phyloP scores from a whole-genome alignment of 78 protist genomes.

The Protostelium mycophagum region DNA sequence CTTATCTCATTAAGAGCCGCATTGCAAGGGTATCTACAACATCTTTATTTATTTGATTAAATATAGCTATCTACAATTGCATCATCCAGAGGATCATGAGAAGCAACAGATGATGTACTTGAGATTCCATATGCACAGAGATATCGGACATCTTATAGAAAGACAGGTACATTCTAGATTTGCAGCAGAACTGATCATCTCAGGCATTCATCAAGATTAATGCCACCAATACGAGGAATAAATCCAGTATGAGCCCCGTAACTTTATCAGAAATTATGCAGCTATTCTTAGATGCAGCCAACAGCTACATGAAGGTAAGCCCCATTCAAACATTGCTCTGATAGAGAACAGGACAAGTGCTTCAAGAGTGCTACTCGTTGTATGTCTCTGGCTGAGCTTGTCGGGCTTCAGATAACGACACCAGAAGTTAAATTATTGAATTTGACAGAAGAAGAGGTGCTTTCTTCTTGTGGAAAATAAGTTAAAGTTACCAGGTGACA shows the following conservation, averaged over 20 bases:
- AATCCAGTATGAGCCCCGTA: background rate
- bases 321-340: too few species aligned
- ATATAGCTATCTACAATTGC: constrained; percentile 37
- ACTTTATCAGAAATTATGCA: background rate
- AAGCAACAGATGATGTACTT: constrained; percentile 50
- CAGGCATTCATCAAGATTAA: background rate
- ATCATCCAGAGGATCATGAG: constrained; percentile 48
- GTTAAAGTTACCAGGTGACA: too few species aligned
- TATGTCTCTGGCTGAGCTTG: background rate
- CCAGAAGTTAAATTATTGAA: background rate
- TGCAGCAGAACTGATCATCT: background rate
- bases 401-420: background rate
- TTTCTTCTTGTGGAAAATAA: background rate
- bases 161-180: background rate
- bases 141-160: constrained; percentile 16
- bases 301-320: background rate
- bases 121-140: constrained; percentile 60
- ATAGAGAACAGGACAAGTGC: background rate
- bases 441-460: background rate
- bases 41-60: constrained; percentile 6
- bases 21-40: constrained; percentile 41
- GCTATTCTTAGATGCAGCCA: background rate
- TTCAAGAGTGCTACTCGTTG: background rate
- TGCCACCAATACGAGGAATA: background rate
- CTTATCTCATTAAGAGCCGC: background rate